Evolutionary conservation across 148 eudicot species (phyloP).

Genomic region (Vaccinium corymbosum): DNA sequence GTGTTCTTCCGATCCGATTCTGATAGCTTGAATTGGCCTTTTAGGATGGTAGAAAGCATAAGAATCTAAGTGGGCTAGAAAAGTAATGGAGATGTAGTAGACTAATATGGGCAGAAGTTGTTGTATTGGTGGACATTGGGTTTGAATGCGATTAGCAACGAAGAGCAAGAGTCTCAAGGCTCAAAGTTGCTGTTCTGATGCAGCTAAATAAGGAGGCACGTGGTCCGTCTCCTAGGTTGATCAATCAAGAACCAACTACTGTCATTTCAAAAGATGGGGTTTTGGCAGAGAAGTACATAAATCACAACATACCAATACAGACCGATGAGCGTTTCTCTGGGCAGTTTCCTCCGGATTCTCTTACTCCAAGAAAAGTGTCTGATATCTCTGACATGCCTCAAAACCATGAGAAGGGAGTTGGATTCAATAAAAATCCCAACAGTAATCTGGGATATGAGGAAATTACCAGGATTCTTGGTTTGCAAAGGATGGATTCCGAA

Average conservation of each 20-base stretch:
- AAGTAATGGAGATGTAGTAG: not conserved
- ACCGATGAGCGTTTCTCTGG: constrained; percentile 70
- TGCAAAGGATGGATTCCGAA: constrained; percentile 66
- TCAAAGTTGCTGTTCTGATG: constrained; percentile 19
- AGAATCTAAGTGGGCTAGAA: not conserved
- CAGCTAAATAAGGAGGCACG: constrained; percentile 34
- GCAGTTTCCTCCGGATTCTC: constrained; percentile 61
- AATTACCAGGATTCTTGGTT: constrained; percentile 62
- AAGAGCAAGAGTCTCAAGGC: not conserved
- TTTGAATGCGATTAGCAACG: not conserved
- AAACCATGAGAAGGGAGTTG: constrained; percentile 39
- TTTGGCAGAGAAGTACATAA: constrained; percentile 34
- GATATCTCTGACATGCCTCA: constrained; percentile 26
- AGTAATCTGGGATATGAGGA: constrained; percentile 52
- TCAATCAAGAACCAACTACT: constrained; percentile 26
- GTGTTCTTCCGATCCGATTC: not conserved
- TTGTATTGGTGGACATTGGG: constrained; percentile 15
- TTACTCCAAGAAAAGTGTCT: constrained; percentile 36
- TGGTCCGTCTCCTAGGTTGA: constrained; percentile 36
- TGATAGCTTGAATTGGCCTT: not conserved
- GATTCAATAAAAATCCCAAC: constrained; percentile 34
- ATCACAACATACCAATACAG: constrained; percentile 51
- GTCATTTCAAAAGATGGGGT: constrained; percentile 32
- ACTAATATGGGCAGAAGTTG: not conserved
- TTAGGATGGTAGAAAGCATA: constrained; percentile 3